phyloP scores from a whole-genome alignment of 345 rosid species.

The Gossypium arboreum region DNA sequence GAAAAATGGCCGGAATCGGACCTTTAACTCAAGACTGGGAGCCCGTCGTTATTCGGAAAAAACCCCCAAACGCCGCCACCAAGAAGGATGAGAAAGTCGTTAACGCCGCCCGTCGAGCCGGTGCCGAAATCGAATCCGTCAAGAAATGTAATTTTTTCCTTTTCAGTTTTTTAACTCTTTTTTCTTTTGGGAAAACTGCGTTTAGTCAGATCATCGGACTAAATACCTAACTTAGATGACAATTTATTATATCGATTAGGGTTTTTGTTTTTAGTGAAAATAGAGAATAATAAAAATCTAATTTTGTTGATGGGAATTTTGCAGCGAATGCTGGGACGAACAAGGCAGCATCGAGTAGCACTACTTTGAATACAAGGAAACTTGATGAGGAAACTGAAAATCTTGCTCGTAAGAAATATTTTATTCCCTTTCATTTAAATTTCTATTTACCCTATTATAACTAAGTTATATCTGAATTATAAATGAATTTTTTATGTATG shows the following conservation, averaged over 20 bases:
- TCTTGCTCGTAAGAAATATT: conserved; percentile 65
- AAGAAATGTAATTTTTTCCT: conserved; percentile 39
- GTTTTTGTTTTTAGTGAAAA: background rate
- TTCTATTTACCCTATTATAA: background rate
- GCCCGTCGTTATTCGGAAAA: conserved; percentile 78
- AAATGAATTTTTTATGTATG: background rate
- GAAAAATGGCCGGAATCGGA: conserved; percentile 61
- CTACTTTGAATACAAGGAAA: conserved; percentile 86
- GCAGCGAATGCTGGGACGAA: conserved; percentile 84
- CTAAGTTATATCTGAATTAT: background rate
- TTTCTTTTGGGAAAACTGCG: background rate
- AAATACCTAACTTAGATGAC: background rate
- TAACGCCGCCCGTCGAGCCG: conserved; percentile 82
- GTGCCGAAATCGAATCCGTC: conserved; percentile 71
- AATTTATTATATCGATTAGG: background rate
- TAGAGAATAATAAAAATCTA: background rate
- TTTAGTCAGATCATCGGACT: background rate
- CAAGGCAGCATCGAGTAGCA: conserved; percentile 90
- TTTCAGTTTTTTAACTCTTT: background rate
- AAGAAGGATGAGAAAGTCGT: conserved; percentile 84
- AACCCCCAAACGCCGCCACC: conserved; percentile 56
- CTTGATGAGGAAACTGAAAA: conserved; percentile 95
- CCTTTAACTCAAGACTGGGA: conserved; percentile 84
- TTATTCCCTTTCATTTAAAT: background rate
- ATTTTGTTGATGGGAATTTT: conserved; percentile 8